Conservation (phyloP, 306 rosid species). For the Myrica gale region DNA sequence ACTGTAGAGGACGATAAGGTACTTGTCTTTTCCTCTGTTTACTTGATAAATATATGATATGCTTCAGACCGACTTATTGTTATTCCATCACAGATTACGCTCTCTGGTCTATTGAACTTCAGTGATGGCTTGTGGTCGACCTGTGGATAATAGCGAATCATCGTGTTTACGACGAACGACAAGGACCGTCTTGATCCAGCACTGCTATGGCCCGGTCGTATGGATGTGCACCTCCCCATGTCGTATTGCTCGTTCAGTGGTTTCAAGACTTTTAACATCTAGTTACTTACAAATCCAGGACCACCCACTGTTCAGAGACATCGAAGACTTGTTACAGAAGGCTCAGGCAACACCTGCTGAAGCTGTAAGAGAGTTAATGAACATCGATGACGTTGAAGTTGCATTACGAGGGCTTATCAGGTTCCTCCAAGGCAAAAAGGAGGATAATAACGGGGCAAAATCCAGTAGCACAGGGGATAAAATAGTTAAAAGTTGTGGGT, state of each 20-base stretch:
- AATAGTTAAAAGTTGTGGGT: too few relatives aligned
- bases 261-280: constrained; percentile 42
- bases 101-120: constrained; percentile 57
- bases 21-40: neutral
- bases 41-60: neutral
- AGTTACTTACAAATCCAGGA: constrained; percentile 46
- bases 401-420: constrained; percentile 47
- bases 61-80: neutral
- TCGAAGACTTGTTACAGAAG: constrained; percentile 31
- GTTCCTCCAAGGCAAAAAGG: constrained; percentile 38
- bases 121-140: constrained; percentile 65
- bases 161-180: constrained; percentile 49
- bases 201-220: constrained; percentile 54
- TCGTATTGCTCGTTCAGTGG: constrained; percentile 44
- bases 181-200: constrained; percentile 55
- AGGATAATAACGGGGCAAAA: neutral
- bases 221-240: constrained; percentile 59
- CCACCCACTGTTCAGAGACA: constrained; percentile 33
- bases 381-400: constrained; percentile 30
- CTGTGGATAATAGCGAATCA: constrained; percentile 54
- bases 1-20: constrained; percentile 43
- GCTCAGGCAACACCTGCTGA: constrained; percentile 56
- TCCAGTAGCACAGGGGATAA: neutral
- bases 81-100: constrained; percentile 36
- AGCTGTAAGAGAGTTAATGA: constrained; percentile 56